A percentile compares a stretch with the other conserved stretches of the same genome.
phyloP scores from a whole-genome alignment of 2,329 filamentous ascomycete genomes.

The Beauveria medogensis region DNA sequence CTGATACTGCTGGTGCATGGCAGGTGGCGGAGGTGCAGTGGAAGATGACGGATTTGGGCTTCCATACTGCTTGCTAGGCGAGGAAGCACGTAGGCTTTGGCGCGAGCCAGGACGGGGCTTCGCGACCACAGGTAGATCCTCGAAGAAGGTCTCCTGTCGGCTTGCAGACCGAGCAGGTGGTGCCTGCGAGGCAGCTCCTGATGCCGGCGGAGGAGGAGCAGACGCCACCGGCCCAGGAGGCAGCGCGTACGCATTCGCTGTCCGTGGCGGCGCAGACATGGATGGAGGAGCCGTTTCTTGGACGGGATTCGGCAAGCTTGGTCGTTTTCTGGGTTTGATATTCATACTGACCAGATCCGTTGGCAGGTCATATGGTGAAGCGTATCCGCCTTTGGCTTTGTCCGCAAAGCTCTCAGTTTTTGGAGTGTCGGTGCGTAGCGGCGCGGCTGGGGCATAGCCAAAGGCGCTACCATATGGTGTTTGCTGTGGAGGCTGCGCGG shows the following conservation, averaged over 20 bases:
- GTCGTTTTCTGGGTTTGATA: conserved; percentile 60
- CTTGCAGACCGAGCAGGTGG: conserved; percentile 37
- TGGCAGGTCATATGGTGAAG: conserved; percentile 90
- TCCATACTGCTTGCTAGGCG: conserved; percentile 29
- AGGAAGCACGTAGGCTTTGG: conserved; percentile 36
- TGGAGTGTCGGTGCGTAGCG: conserved; percentile 35
- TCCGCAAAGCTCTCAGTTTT: conserved; percentile 79
- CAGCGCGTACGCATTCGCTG: conserved; percentile 55
- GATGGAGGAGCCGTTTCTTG: conserved; percentile 34
- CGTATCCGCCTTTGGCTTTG: conserved; percentile 85
- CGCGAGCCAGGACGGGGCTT: conserved; percentile 55
- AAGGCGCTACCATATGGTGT: conserved; percentile 22
- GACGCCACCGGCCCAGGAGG: conserved; percentile 19
- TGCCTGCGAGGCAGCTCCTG: conserved; percentile 23
- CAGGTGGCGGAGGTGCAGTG: background rate
- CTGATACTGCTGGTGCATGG: conserved; percentile 3
- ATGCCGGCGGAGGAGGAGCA: conserved; percentile 11
- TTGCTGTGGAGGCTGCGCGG: conserved; percentile 14
- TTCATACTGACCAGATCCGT: conserved; percentile 57
- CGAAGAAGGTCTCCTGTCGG: conserved; percentile 59
- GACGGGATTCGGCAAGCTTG: conserved; percentile 48
- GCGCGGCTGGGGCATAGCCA: conserved; percentile 18
- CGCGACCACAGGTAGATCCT: conserved; percentile 60
- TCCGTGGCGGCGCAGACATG: conserved; percentile 38
- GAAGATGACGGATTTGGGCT: background rate